phyloP scores from a whole-genome alignment of 352 stramenopile species.

The Globisporangium paddicum region DNA sequence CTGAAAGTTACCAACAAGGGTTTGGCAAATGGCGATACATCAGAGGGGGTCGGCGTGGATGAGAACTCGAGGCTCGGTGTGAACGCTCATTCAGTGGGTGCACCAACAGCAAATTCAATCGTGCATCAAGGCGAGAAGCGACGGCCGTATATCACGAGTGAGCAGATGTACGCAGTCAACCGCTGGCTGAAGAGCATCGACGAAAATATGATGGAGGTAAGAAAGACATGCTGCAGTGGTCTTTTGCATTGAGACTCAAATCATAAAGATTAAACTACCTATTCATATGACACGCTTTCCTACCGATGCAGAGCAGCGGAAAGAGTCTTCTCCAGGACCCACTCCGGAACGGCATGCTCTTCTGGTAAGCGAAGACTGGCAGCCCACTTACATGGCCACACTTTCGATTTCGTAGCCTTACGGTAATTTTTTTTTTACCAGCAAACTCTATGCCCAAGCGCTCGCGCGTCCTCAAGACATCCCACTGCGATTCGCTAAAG shows the following conservation, averaged over 20 bases:
- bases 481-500: background rate
- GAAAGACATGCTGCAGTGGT: background rate
- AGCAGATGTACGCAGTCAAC: slow-evolving; percentile 22
- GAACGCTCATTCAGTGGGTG: background rate
- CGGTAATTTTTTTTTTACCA: background rate
- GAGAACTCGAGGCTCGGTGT: slow-evolving; percentile 1
- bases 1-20: background rate
- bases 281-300: background rate
- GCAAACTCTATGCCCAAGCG: slow-evolving; percentile 1
- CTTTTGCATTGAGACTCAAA: too few relatives aligned
- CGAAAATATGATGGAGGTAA: slow-evolving; percentile 10
- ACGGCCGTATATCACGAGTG: slow-evolving; percentile 20
- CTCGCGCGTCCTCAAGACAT: background rate
- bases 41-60: background rate
- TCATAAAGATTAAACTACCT: too few relatives aligned
- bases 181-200: slow-evolving; percentile 18
- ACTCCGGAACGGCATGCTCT: slow-evolving; percentile 11
- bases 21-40: background rate
- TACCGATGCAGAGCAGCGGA: background rate
- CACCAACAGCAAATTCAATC: background rate
- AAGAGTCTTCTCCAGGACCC: slow-evolving; percentile 14
- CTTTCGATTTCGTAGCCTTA: background rate
- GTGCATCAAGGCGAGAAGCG: slow-evolving; percentile 2
- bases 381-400: background rate
- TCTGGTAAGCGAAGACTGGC: slow-evolving; percentile 3